Percentiles rank a stretch among this genome's conserved stretches.
Evolutionary conservation across 352 stramenopile species (phyloP).

Genomic region (Pythium folliculosum): DNA sequence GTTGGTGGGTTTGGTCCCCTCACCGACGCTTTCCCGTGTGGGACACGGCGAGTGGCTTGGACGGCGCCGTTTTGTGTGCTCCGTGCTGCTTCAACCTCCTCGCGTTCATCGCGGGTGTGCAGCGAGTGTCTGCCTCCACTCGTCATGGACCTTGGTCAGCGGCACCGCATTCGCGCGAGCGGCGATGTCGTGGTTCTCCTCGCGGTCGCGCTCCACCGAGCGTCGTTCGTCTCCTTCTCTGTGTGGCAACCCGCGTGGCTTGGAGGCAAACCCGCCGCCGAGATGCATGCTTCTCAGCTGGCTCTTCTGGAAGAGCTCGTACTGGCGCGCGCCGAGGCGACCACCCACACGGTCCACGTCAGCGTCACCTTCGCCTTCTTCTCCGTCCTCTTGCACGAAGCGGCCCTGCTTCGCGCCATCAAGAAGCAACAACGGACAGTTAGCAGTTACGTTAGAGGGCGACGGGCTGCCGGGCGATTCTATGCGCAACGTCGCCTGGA

Average conservation of each 20-base stretch:
- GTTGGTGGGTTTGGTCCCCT: too few species aligned
- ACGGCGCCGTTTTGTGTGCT: too few species aligned
- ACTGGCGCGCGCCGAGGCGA: constrained; percentile 6
- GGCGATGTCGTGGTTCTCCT: not conserved
- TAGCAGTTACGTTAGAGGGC: not conserved
- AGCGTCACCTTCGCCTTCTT: not conserved
- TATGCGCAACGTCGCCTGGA: constrained; percentile 13
- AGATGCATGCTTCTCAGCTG: constrained; percentile 14
- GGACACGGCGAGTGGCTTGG: too few species aligned
- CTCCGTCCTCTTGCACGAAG: not conserved
- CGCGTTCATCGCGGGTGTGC: not conserved
- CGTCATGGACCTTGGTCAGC: constrained; percentile 12
- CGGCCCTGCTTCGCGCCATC: not conserved
- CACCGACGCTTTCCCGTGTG: too few species aligned
- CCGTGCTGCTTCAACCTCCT: not conserved
- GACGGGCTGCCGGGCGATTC: not conserved
- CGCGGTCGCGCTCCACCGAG: not conserved
- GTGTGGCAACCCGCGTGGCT: not conserved
- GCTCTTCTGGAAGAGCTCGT: constrained; percentile 22
- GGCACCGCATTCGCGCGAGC: not conserved
- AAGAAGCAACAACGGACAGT: not conserved
- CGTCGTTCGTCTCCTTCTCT: not conserved
- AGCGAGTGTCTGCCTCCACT: constrained; percentile 15
- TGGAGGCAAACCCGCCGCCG: constrained; percentile 30
- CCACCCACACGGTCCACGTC: not conserved